phyloP scores from a whole-genome alignment of 495 filamentous ascomycete genomes.

The Clavariopsis aquatica region DNA sequence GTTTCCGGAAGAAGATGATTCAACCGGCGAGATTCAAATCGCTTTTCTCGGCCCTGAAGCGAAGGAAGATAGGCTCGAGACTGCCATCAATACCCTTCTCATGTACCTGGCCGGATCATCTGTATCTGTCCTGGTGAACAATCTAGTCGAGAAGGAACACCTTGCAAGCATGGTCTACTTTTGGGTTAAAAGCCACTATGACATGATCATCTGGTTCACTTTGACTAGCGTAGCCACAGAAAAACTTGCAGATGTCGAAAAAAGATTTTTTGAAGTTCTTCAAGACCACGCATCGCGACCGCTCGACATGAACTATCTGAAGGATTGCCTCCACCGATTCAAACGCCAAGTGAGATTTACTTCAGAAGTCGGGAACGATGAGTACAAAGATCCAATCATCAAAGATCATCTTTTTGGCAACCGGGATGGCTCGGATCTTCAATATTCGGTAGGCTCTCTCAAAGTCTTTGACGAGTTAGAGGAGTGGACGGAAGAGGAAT shows the following conservation, averaged over 20 bases:
- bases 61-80: conserved; percentile 51
- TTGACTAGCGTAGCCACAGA: conserved; percentile 83
- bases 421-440: conserved; percentile 76
- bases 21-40: conserved; percentile 79
- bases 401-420: conserved; percentile 89
- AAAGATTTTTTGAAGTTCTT: conserved; percentile 80
- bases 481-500: conserved; percentile 77
- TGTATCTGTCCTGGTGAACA: conserved; percentile 86
- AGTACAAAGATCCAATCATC: conserved; percentile 79
- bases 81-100: conserved; percentile 72
- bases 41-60: conserved; percentile 82
- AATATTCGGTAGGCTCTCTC: conserved; percentile 63
- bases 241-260: conserved; percentile 78
- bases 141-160: conserved; percentile 89
- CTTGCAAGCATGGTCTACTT: conserved; percentile 80
- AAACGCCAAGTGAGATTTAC: conserved; percentile 75
- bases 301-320: conserved; percentile 84
- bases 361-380: conserved; percentile 71
- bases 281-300: conserved; percentile 75
- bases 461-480: conserved; percentile 75
- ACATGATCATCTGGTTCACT: conserved; percentile 77
- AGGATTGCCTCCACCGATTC: conserved; percentile 79
- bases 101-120: conserved; percentile 90
- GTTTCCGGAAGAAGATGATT: conserved; percentile 97
- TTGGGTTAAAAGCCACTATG: conserved; percentile 73